Evolutionary conservation across 768 basidiomycete genomes (phyloP).

Genomic region (Hericium coralloides): DNA sequence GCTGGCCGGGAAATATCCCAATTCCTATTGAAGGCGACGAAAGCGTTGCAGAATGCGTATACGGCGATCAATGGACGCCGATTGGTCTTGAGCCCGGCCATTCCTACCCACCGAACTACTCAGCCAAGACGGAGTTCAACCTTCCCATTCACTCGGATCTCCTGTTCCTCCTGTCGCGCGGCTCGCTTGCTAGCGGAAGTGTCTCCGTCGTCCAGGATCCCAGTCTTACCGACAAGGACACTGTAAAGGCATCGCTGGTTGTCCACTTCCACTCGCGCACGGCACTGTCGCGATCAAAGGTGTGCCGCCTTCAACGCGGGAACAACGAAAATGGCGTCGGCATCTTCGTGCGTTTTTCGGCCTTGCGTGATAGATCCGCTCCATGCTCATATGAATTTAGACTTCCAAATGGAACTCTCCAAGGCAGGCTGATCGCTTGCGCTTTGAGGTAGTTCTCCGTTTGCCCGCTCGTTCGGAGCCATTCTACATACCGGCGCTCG

Average conservation of each 20-base stretch:
- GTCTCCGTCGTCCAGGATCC: slow-evolving; percentile 5
- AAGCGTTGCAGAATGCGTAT: slow-evolving; percentile 7
- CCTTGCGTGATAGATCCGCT: neutral
- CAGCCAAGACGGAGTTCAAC: slow-evolving; percentile 20
- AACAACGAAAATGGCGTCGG: slow-evolving; percentile 26
- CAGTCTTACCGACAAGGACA: slow-evolving; percentile 1
- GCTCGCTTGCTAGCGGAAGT: slow-evolving; percentile 14
- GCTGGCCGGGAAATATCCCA: neutral
- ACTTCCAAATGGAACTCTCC: neutral
- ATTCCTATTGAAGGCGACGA: slow-evolving; percentile 3
- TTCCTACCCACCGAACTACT: neutral
- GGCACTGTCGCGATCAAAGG: slow-evolving; percentile 20
- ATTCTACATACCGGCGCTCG: slow-evolving; percentile 21
- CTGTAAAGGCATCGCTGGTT: slow-evolving; percentile 23
- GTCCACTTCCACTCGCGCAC: slow-evolving; percentile 19
- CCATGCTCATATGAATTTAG: slow-evolving; percentile 4
- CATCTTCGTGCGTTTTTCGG: slow-evolving; percentile 24
- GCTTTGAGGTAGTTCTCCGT: slow-evolving; percentile 21
- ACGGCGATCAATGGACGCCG: slow-evolving; percentile 15
- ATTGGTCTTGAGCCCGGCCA: slow-evolving; percentile 10
- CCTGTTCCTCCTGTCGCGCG: slow-evolving; percentile 24
- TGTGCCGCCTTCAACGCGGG: slow-evolving; percentile 23
- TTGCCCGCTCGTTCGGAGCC: slow-evolving; percentile 19
- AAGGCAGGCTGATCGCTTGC: slow-evolving; percentile 12
- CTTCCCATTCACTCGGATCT: slow-evolving; percentile 23